phyloP scores from a whole-genome alignment of 495 filamentous ascomycete genomes.

The Aspergillus ostianus region DNA sequence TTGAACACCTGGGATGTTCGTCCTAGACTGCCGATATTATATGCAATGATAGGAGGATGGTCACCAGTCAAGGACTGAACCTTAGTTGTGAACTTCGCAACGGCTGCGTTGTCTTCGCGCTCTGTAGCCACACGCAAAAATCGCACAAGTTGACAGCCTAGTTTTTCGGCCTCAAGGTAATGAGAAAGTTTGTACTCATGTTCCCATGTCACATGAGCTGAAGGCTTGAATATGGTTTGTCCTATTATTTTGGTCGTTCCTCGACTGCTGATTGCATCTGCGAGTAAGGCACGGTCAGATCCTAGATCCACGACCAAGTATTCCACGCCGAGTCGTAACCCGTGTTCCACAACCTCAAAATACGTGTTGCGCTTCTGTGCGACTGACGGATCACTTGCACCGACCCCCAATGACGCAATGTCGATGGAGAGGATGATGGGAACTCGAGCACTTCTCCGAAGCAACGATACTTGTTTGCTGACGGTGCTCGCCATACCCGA shows the following conservation, averaged over 20 bases:
- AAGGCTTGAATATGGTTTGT: conserved; percentile 54
- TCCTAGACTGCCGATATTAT: conserved; percentile 68
- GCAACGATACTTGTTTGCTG: conserved; percentile 43
- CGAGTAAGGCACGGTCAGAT: conserved; percentile 41
- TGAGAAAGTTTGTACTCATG: conserved; percentile 54
- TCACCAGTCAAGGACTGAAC: conserved; percentile 37
- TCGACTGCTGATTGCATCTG: conserved; percentile 48
- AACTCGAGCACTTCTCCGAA: conserved; percentile 57
- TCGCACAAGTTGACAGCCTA: conserved; percentile 71
- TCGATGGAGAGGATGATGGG: conserved; percentile 72
- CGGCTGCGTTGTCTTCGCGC: conserved; percentile 56
- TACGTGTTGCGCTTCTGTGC: conserved; percentile 20
- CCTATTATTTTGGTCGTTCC: conserved; percentile 77
- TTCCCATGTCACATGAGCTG: conserved; percentile 57
- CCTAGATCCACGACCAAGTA: conserved; percentile 68
- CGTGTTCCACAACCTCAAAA: conserved; percentile 58
- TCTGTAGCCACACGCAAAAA: conserved; percentile 61
- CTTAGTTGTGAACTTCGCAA: conserved; percentile 53
- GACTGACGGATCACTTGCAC: conserved; percentile 20
- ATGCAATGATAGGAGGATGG: conserved; percentile 62
- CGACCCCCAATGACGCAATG: conserved; percentile 42
- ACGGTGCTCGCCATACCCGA: conserved; percentile 43
- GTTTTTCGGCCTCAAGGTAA: conserved; percentile 54
- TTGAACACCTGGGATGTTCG: conserved; percentile 68
- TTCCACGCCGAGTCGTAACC: conserved; percentile 70